Percentiles rank a stretch among this genome's conserved stretches.
Conservation (phyloP, 441 rosid genomes). For the Erodium moschatum region DNA sequence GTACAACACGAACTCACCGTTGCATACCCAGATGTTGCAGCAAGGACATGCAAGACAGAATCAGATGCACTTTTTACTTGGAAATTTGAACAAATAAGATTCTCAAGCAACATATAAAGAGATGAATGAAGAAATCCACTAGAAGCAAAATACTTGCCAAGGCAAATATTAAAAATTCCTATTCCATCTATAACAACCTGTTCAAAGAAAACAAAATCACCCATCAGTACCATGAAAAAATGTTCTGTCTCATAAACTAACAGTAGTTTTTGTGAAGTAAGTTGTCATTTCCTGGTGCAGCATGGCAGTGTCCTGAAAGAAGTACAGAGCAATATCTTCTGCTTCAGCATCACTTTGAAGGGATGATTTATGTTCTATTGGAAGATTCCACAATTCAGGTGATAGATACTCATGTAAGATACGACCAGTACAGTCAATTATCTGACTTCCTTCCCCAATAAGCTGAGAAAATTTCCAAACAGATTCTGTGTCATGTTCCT, state of each 20-base stretch:
- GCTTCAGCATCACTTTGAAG: conserved; percentile 32
- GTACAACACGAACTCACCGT: conserved; percentile 40
- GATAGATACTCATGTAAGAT: conserved; percentile 82
- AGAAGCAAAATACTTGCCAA: conserved; percentile 61
- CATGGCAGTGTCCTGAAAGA: conserved; percentile 63
- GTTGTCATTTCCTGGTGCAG: conserved; percentile 59
- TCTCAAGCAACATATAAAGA: conserved; percentile 81
- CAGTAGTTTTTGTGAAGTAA: conserved; percentile 10
- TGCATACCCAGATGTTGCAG: conserved; percentile 49
- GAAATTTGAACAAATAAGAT: conserved; percentile 58
- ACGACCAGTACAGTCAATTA: conserved; percentile 73
- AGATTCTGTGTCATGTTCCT: conserved; percentile 25
- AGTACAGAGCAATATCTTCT: conserved; percentile 47
- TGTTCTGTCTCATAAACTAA: neutral
- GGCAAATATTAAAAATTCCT: conserved; percentile 66
- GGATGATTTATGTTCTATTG: conserved; percentile 43
- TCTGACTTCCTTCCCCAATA: conserved; percentile 35
- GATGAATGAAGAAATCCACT: conserved; percentile 88
- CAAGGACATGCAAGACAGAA: conserved; percentile 60
- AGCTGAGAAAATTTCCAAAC: conserved; percentile 52
- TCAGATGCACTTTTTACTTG: conserved; percentile 75
- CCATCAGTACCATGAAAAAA: conserved; percentile 12
- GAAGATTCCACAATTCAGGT: conserved; percentile 82
- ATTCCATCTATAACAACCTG: conserved; percentile 81
- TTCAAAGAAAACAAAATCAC: conserved; percentile 16